Base-by-base conservation (phyloP, 2,329 filamentous ascomycete genomes). In the Zarea fungicola region DNA sequence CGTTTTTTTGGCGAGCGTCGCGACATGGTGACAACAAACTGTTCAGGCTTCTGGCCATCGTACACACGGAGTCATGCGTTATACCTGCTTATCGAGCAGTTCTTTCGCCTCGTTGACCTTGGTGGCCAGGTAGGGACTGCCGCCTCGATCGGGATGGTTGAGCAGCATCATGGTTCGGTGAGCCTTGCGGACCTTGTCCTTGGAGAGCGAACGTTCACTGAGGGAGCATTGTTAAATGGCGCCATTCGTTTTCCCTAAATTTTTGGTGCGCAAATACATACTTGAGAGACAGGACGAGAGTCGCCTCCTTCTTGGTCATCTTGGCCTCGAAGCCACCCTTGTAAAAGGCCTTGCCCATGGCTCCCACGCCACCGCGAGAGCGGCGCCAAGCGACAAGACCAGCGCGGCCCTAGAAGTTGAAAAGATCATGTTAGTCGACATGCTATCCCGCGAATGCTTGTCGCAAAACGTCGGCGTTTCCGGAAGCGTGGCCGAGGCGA, bases 61-160 rank as follows among this genome's bases (percentile, higher is more conserved):
- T n/a, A n/a, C n/a, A n/a, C n/a, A 26, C 10, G 7, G 4, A 9
- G 3, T 6, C 26, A 13, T 45, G 31, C 11, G 5, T 37, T 51
- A 48, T 26, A 57, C 59, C 46, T 72, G 75, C 70, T 96, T 96
- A 66, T 99, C 93, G 57, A 99, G 66, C 55, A 97, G 81, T 66
- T 97, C 92, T 70, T 99, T 99, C 32, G 93, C 93, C 69, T 99
- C 93, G 71, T 99, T 99, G 65, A 99, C 87, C 70, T 99, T 99
- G 47, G 91, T 96, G 13, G 93, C 93, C 37, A 99, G 74, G 65
- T 97, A 99, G 7, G 93, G 93, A 64, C 90, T 96, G 32, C 93
- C 93, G 56, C 93, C 93, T 64, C 93, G 87, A 76, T 99, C 93
- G 55, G 93, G 93, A 69, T 99, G 93, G 76, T 99, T 99, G 56